Percentiles rank a stretch among this genome's conserved stretches.
These are phyloP conservation scores for Spergularia marina DNA, from an alignment of 148 eudicot species.

Conservation along the genomic window DNA sequence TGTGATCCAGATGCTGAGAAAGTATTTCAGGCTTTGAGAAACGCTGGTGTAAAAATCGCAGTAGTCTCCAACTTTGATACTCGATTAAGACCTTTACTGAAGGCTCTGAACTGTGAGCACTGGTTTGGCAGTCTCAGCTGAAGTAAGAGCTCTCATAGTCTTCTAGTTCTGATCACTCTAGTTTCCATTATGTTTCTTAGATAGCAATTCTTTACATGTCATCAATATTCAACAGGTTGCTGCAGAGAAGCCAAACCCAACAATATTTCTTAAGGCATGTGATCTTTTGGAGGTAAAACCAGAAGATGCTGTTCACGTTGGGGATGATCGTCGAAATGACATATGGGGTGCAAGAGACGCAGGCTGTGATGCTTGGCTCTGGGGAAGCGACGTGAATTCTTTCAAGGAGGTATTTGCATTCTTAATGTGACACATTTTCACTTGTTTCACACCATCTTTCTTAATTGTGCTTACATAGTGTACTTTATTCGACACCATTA, in stretches of 20 bases:
- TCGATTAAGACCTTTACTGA: conserved; percentile 71
- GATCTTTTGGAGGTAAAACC: conserved; percentile 81
- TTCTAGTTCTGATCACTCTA: background rate
- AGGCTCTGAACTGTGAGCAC: conserved; percentile 83
- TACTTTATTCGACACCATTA: background rate
- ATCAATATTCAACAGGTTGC: conserved; percentile 54
- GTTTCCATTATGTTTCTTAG: background rate
- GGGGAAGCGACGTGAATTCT: conserved; percentile 95
- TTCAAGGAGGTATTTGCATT: conserved; percentile 72
- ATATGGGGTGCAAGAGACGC: conserved; percentile 99
- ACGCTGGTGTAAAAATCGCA: conserved; percentile 83
- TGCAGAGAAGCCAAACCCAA: conserved; percentile 99
- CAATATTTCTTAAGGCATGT: conserved; percentile 86
- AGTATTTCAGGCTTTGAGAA: conserved; percentile 72
- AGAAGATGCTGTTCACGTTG: conserved; percentile 95
- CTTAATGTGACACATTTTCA: background rate
- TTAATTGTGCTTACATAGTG: background rate
- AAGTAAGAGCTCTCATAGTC: conserved; percentile 41
- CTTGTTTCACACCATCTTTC: background rate
- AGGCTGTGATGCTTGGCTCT: conserved; percentile 98
- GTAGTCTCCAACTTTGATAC: conserved; percentile 95
- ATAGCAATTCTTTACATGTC: background rate
- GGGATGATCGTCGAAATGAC: conserved; percentile 97
- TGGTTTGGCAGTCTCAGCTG: conserved; percentile 99
- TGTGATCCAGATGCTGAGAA: conserved; percentile 87